Evolutionary conservation across 129 eudicot species (phyloP).

Genomic region (Saussurea involucrata): DNA sequence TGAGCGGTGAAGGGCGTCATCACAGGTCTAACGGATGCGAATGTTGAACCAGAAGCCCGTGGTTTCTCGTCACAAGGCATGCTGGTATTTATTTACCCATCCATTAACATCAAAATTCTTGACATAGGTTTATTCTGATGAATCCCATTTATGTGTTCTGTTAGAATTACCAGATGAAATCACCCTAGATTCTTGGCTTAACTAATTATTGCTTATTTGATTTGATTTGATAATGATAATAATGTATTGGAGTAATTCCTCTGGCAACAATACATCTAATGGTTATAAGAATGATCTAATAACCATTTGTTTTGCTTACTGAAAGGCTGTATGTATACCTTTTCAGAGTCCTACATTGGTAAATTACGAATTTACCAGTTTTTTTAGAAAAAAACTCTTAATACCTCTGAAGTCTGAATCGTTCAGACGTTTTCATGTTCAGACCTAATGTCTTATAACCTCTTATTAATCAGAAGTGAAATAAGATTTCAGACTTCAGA

Average conservation of each 20-base stretch:
- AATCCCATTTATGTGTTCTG: not conserved
- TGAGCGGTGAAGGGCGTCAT: conserved; percentile 47
- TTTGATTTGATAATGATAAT: not conserved
- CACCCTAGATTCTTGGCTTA: not conserved
- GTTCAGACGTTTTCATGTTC: too few species aligned
- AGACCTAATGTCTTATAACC: too few species aligned
- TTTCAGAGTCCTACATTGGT: not conserved
- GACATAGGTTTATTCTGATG: not conserved
- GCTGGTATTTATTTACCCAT: not conserved
- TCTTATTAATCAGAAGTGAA: too few species aligned
- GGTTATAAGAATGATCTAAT: not conserved
- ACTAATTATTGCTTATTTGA: not conserved
- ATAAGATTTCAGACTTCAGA: too few species aligned
- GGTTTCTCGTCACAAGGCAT: not conserved
- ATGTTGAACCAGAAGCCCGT: conserved; percentile 28
- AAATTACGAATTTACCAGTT: too few species aligned
- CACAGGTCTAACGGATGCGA: conserved; percentile 66
- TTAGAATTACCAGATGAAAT: conserved; percentile 1
- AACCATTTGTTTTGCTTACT: not conserved
- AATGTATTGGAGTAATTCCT: not conserved
- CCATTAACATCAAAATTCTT: not conserved
- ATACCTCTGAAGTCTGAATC: too few species aligned
- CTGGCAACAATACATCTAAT: not conserved
- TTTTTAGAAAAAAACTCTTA: too few species aligned
- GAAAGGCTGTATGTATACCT: too few species aligned